Evolutionary conservation across 352 stramenopile species (phyloP), one percentile per base, ranked within the genome.

Genomic region (Blastocystis sp.): DNA sequence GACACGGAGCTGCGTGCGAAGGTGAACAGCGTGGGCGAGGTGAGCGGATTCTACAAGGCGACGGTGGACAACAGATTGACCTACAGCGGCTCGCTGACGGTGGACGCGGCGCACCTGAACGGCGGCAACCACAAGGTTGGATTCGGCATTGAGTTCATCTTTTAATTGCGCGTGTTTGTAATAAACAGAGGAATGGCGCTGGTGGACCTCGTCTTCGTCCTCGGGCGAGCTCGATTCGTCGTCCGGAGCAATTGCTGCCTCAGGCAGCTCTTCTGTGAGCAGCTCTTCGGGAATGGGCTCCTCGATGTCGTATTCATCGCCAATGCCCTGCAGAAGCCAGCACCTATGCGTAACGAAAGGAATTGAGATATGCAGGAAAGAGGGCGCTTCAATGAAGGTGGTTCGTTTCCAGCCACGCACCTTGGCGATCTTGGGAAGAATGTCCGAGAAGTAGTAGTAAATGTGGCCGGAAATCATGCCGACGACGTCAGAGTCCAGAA

Each of bases 391-490:
- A 21, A 88, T 88, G 60, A 88, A 88, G 2, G 38, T 28, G 7
- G 64, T 76, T 11, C 34, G 52, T 63, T 76, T 88, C 78, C 78
- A 88, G 21, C 70, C 40, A 17, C 78, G 45, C 6, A 70, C 48
- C 48, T 88, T 88, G 19, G 78, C 78, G 45, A 88, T 78, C 34
- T 88, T 88, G 9, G 78, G 78, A 78, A 88, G 78, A 68, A 88
- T 61, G 45, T 88, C 78, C 3, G 78, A 78, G 2, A 88, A 34
- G n/a, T 88, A 88, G 68, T 88, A 88, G 60, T 88, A 88, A 24
- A 88, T 57, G 45, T 88, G 78, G n/a, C 78, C 78, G 9, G 34
- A 45, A 21, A 76, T 38, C 42, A 88, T 77, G 34, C 78, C 78
- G 9, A 88, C 45, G 52, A 88, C 40, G 42, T 88, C 78, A 2